phyloP scores from a whole-genome alignment of 2,329 filamentous ascomycete genomes.

The Stachybotrys echinatus region DNA sequence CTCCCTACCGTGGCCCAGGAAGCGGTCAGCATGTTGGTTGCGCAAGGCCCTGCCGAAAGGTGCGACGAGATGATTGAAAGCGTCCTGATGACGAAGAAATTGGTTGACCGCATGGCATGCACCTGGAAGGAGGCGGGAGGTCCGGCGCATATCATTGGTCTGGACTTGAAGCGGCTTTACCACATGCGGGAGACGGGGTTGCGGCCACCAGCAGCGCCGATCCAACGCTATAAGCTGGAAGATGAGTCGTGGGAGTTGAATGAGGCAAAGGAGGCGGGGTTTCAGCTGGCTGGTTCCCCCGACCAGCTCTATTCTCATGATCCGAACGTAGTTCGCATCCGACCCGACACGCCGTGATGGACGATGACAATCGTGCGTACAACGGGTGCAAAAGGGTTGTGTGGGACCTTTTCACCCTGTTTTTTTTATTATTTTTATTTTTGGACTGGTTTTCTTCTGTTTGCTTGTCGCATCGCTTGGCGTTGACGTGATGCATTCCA shows the following conservation, averaged over 20 bases:
- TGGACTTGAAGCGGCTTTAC: neutral
- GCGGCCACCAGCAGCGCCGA: neutral
- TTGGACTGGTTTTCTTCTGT: neutral
- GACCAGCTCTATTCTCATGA: neutral
- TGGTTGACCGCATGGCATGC: slow-evolving; percentile 49
- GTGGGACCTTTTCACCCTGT: too few species aligned
- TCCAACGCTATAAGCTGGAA: neutral
- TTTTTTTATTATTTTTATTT: neutral
- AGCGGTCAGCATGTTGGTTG: slow-evolving; percentile 61
- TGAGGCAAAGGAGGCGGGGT: neutral
- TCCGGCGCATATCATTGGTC: neutral
- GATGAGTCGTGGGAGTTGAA: neutral
- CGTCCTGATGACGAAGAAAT: slow-evolving; percentile 45
- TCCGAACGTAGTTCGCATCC: neutral
- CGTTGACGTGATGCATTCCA: neutral
- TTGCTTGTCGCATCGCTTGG: neutral
- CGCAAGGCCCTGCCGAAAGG: slow-evolving; percentile 47
- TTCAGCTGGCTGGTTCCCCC: neutral
- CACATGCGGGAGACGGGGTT: neutral
- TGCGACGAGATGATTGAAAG: slow-evolving; percentile 48
- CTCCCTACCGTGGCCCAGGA: slow-evolving; percentile 57
- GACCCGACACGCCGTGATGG: neutral
- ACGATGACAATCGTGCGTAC: too few species aligned
- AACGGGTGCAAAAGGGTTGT: too few species aligned
- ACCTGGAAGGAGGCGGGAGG: slow-evolving; percentile 50